phyloP scores from a whole-genome alignment of 768 basidiomycete genomes.

The Mycena olivaceomarginata region DNA sequence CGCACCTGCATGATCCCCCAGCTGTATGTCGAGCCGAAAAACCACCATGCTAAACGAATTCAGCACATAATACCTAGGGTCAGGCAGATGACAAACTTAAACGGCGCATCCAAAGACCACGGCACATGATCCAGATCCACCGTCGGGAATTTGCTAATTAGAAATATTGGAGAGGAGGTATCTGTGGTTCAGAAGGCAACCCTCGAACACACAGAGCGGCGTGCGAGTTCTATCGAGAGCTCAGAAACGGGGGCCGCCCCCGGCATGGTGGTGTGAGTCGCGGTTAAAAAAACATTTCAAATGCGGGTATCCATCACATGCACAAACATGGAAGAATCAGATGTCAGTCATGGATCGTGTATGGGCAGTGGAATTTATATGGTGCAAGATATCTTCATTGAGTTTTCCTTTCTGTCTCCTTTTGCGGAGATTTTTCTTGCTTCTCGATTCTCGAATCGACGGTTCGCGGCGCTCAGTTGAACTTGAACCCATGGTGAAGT shows the following conservation, averaged over 20 bases:
- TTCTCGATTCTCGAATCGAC: no score
- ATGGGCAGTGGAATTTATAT: no score
- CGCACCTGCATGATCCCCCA: slow-evolving; percentile 52
- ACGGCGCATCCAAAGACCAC: slow-evolving; percentile 53
- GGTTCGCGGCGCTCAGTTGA: no score
- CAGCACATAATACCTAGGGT: background rate
- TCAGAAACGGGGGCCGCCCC: background rate
- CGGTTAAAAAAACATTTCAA: background rate
- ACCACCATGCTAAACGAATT: slow-evolving; percentile 46
- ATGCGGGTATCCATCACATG: background rate
- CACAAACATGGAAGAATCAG: no score
- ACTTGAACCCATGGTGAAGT: no score
- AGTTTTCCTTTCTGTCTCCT: no score
- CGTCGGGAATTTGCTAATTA: slow-evolving; percentile 45
- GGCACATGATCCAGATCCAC: slow-evolving; percentile 53
- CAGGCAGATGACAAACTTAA: slow-evolving; percentile 45
- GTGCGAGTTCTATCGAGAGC: slow-evolving; percentile 23
- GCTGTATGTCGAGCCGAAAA: slow-evolving; percentile 51
- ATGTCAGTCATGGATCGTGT: no score
- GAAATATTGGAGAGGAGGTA: background rate
- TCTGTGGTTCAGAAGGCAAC: background rate
- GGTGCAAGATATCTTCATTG: no score
- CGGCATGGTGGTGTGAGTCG: slow-evolving; percentile 12
- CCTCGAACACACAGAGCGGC: background rate
- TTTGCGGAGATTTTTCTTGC: no score